These are phyloP conservation scores for Alloteropsis semialata DNA, from an alignment of 176 grass and related monocot species.

Conservation along the genomic window DNA sequence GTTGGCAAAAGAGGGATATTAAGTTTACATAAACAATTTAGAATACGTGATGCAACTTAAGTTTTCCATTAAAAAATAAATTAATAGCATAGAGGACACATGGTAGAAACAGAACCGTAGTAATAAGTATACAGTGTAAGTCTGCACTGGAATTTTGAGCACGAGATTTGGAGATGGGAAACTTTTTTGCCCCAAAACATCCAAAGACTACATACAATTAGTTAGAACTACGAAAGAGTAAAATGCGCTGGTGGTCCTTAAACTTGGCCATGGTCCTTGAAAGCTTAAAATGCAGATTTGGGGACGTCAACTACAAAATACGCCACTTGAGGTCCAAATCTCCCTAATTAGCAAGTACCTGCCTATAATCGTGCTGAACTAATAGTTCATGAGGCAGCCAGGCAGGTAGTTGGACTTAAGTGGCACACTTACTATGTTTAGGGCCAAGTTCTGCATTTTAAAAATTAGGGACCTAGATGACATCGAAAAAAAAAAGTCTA, in stretches of 20 bases:
- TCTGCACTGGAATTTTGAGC: neutral
- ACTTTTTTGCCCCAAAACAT: neutral
- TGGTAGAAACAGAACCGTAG: neutral
- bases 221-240: neutral
- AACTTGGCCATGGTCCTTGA: neutral
- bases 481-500: neutral
- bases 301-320: neutral
- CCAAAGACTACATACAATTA: neutral
- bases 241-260: neutral
- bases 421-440: neutral
- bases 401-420: neutral
- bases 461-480: neutral
- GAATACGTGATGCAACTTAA: neutral
- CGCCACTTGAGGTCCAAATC: neutral
- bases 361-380: neutral
- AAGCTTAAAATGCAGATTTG: neutral
- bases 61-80: neutral
- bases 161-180: neutral
- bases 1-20: neutral
- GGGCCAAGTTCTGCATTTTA: neutral
- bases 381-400: neutral
- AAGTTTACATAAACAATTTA: neutral
- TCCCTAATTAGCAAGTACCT: neutral
- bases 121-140: constrained; percentile 16
- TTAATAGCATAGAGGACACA: neutral